Percentiles rank a stretch among this genome's conserved stretches.
Conservation (phyloP, 768 basidiomycete genomes). For the Lactarius hengduanensis region DNA sequence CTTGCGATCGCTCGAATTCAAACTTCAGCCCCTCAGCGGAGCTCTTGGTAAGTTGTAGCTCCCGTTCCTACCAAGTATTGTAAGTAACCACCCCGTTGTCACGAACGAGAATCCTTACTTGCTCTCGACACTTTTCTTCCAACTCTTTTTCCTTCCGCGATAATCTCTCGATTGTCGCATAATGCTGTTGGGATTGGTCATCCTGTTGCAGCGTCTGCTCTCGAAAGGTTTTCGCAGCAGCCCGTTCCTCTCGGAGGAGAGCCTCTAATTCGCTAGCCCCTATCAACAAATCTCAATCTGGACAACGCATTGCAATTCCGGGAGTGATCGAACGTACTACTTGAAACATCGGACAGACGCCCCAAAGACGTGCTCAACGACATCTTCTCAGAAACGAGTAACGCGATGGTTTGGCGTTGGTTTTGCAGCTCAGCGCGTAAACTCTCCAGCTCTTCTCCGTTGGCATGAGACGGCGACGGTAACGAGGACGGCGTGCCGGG, state of each 20-base stretch:
- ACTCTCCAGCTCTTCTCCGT: conserved; percentile 29
- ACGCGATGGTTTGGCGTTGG: conserved; percentile 70
- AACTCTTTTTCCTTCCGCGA: conserved; percentile 55
- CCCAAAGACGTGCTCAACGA: conserved; percentile 47
- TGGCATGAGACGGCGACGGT: conserved; percentile 19
- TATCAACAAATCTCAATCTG: conserved; percentile 13
- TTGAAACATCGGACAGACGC: conserved; percentile 56
- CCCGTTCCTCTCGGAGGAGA: conserved; percentile 31
- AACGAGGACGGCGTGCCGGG: conserved; percentile 10
- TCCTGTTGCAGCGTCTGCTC: conserved; percentile 45
- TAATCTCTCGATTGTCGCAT: conserved; percentile 42
- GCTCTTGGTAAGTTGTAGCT: conserved; percentile 63
- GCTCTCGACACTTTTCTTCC: conserved; percentile 49
- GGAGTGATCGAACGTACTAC: conserved; percentile 44
- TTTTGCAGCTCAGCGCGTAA: conserved; percentile 45
- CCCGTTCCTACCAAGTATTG: conserved; percentile 57
- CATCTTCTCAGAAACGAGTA: conserved; percentile 57
- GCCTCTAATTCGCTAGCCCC: conserved; percentile 32
- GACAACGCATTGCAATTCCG: not conserved
- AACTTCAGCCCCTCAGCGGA: conserved; percentile 52
- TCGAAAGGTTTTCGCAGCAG: conserved; percentile 27
- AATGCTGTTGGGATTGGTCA: conserved; percentile 39
- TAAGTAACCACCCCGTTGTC: not conserved
- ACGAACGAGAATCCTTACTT: conserved; percentile 38
- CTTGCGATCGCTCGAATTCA: conserved; percentile 53